These are phyloP conservation scores for Fragilaria radians DNA, from an alignment of 108 stramenopile genomes.

Conservation along the genomic window DNA sequence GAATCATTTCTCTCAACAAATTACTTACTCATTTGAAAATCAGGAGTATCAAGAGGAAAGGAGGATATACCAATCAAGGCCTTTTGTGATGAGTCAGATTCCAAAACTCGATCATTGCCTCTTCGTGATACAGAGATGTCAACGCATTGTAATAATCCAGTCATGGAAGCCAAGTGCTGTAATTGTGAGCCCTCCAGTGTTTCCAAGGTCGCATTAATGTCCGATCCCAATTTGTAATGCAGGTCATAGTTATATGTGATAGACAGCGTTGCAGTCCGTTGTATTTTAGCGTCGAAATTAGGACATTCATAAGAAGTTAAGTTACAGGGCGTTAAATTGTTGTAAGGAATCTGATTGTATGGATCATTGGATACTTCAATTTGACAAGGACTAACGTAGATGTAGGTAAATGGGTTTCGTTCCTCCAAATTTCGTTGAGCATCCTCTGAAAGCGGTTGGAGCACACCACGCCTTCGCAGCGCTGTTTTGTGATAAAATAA, in stretches of 20 bases:
- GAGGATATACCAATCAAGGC: neutral
- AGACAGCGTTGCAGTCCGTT: neutral
- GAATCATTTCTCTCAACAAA: too few species aligned
- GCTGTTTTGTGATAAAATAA: too few species aligned
- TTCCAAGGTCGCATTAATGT: neutral
- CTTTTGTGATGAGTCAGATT: neutral
- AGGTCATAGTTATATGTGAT: slow-evolving; percentile 5
- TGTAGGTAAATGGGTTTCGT: neutral
- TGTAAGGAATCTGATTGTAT: neutral
- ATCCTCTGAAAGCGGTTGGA: neutral
- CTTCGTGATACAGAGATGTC: neutral
- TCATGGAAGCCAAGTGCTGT: slow-evolving; percentile 1
- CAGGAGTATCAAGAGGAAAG: neutral
- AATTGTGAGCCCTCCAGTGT: neutral
- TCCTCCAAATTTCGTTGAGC: neutral
- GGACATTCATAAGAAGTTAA: slow-evolving; percentile 3
- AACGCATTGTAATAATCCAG: neutral
- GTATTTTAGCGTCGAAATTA: neutral
- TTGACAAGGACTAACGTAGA: slow-evolving; percentile 1
- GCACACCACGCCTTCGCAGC: neutral
- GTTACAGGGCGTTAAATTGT: neutral
- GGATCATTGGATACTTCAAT: slow-evolving; percentile 5
- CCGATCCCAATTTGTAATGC: neutral
- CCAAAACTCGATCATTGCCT: neutral
- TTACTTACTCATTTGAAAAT: neutral